A percentile compares a stretch with the other conserved stretches of the same genome.
Evolutionary conservation across 2,329 filamentous ascomycete genomes (phyloP).

Genomic region (Pyricularia grisea): DNA sequence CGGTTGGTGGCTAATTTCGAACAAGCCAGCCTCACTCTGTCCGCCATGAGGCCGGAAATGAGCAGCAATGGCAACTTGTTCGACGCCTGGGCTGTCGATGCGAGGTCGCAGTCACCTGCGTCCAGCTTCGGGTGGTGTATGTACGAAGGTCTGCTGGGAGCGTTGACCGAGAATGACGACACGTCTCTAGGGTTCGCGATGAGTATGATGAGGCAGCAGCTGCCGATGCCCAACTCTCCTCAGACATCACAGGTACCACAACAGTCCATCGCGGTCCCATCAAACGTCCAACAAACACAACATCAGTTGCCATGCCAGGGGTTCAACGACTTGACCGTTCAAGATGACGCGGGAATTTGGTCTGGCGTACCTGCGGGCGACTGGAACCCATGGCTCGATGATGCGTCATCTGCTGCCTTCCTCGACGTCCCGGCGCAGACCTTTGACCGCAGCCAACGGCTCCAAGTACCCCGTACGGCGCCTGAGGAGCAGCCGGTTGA

Average conservation of each 20-base stretch:
- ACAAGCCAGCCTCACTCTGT: constrained; percentile 6
- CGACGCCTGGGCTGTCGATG: constrained; percentile 11
- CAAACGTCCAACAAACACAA: not conserved
- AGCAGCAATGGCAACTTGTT: constrained; percentile 8
- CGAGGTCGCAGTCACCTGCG: not conserved
- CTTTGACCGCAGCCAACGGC: not conserved
- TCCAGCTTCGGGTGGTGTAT: not conserved
- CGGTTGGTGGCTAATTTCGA: constrained; percentile 10
- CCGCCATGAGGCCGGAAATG: not conserved
- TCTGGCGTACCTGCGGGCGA: not conserved
- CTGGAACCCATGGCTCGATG: not conserved
- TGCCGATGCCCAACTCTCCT: not conserved
- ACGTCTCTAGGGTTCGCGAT: not conserved
- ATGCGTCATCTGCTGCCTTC: not conserved
- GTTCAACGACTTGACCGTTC: not conserved
- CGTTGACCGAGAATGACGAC: not conserved
- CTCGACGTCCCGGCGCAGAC: not conserved
- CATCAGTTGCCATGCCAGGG: not conserved
- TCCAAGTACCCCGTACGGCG: not conserved
- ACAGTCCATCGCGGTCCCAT: not conserved
- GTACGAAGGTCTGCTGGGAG: not conserved
- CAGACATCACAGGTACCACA: not conserved
- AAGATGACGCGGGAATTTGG: not conserved
- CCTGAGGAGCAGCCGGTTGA: not conserved
- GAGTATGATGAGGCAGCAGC: not conserved